A percentile compares a stretch with the other conserved stretches of the same genome.
Conservation (phyloP, 805 yeast genomes). For the Pichia membranifaciens region DNA sequence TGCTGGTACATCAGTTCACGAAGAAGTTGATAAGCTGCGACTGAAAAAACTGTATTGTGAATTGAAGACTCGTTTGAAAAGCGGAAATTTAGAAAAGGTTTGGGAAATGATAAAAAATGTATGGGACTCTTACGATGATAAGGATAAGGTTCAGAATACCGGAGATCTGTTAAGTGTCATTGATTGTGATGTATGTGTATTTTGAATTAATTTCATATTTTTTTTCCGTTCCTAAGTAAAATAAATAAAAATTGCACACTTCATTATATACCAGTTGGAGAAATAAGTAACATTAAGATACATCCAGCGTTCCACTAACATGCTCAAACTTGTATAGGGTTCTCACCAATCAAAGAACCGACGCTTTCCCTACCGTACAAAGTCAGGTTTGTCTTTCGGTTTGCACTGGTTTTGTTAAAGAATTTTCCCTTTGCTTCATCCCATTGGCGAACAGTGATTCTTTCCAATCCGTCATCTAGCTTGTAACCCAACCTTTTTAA, state of each 20-base stretch:
- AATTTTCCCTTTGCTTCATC: constrained; percentile 41
- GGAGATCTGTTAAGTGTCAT: not conserved
- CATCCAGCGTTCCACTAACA: too few species aligned
- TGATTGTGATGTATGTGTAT: constrained; percentile 1
- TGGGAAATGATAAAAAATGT: constrained; percentile 2
- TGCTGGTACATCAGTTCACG: not conserved
- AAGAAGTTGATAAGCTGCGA: not conserved
- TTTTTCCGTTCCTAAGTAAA: too few species aligned
- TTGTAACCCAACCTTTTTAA: constrained; percentile 30
- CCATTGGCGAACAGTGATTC: constrained; percentile 38
- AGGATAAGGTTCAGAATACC: not conserved
- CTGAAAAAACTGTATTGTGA: not conserved
- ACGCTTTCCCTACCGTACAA: constrained; percentile 19
- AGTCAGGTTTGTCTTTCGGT: constrained; percentile 11
- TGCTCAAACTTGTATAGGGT: not conserved
- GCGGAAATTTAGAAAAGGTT: constrained; percentile 1
- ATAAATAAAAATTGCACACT: not conserved
- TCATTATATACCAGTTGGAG: too few species aligned
- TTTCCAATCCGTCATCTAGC: constrained; percentile 26
- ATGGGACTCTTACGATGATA: not conserved
- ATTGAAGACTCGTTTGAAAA: not conserved
- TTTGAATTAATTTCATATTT: too few species aligned
- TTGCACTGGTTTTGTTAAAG: constrained; percentile 35
- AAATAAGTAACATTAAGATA: not conserved
- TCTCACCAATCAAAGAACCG: constrained; percentile 16